Percentiles rank a stretch among this genome's conserved stretches.
phyloP scores from a whole-genome alignment of 805 yeast genomes.

The Scheffersomyces ergatensis region DNA sequence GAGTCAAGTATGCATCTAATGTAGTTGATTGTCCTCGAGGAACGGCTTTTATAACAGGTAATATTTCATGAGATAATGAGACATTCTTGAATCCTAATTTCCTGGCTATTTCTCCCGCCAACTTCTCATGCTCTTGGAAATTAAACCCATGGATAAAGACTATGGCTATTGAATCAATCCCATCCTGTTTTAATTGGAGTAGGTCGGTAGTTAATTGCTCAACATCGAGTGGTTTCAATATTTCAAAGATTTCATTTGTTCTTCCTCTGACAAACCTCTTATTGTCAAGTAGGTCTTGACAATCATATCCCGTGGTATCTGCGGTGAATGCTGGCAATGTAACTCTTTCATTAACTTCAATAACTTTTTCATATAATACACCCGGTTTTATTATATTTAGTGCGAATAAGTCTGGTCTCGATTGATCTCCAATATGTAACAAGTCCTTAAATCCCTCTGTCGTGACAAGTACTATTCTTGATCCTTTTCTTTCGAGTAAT shows the following conservation, averaged over 20 bases:
- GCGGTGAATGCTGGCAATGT: slow-evolving; percentile 72
- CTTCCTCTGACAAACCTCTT: slow-evolving; percentile 33
- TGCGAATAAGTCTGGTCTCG: slow-evolving; percentile 88
- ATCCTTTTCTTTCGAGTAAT: slow-evolving; percentile 87
- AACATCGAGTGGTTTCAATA: slow-evolving; percentile 30
- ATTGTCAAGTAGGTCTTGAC: slow-evolving; percentile 17
- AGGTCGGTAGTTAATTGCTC: slow-evolving; percentile 21
- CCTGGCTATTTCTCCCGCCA: slow-evolving; percentile 32
- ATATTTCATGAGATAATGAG: slow-evolving; percentile 37
- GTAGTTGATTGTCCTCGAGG: slow-evolving; percentile 40
- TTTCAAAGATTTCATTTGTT: slow-evolving; percentile 31
- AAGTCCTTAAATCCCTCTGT: slow-evolving; percentile 88
- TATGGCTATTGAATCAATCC: slow-evolving; percentile 30
- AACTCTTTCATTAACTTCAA: slow-evolving; percentile 87
- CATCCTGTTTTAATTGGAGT: slow-evolving; percentile 18
- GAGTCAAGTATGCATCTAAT: slow-evolving; percentile 43
- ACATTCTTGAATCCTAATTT: slow-evolving; percentile 40
- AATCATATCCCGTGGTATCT: slow-evolving; percentile 49
- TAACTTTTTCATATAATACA: slow-evolving; percentile 69
- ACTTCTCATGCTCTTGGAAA: slow-evolving; percentile 34
- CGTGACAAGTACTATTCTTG: slow-evolving; percentile 77
- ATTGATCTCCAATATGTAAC: slow-evolving; percentile 82
- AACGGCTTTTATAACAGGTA: slow-evolving; percentile 44
- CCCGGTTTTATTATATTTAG: slow-evolving; percentile 69
- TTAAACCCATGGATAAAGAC: slow-evolving; percentile 41